A percentile compares a stretch with the other conserved stretches of the same genome.
These are phyloP conservation scores for Ulota crispa DNA, from an alignment of 225 moss, liverwort and hornwort species.

Conservation along the genomic window DNA sequence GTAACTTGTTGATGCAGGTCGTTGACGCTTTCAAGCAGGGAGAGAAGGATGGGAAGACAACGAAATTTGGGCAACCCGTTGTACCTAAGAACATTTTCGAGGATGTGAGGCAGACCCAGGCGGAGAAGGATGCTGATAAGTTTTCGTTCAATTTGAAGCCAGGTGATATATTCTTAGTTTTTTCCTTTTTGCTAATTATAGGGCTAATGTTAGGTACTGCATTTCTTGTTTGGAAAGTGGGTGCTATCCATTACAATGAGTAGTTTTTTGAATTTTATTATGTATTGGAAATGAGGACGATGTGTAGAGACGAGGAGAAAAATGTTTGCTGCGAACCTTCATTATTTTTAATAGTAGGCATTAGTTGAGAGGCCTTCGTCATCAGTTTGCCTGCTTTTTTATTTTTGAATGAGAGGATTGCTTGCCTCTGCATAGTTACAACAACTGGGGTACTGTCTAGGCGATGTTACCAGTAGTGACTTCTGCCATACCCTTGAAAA, in stretches of 20 bases:
- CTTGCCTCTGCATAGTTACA: neutral
- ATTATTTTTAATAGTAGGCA: neutral
- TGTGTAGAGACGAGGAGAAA: neutral
- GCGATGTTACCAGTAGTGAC: neutral
- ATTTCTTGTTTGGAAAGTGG: slow-evolving; percentile 93
- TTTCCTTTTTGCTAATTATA: slow-evolving; percentile 75
- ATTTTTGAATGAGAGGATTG: neutral
- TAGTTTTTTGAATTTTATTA: slow-evolving; percentile 17
- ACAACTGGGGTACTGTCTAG: neutral
- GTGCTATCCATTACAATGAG: slow-evolving; percentile 94
- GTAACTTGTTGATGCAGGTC: slow-evolving; percentile 43
- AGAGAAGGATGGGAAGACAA: slow-evolving; percentile 72
- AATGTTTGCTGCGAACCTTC: slow-evolving; percentile 1
- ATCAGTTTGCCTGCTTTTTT: neutral
- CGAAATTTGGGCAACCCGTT: slow-evolving; percentile 92
- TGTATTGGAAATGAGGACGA: neutral
- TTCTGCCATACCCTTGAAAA: neutral
- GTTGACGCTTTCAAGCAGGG: slow-evolving; percentile 89
- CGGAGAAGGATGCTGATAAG: slow-evolving; percentile 82
- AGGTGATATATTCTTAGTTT: slow-evolving; percentile 61
- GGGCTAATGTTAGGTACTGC: slow-evolving; percentile 84
- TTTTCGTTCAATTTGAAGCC: slow-evolving; percentile 80
- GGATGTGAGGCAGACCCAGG: slow-evolving; percentile 87
- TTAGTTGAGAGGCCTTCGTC: neutral
- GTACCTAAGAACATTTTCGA: slow-evolving; percentile 91